Evolutionary conservation across 1,284 basidiomycete genomes (phyloP).

Genomic region (Fomitiporia mediterranea): DNA sequence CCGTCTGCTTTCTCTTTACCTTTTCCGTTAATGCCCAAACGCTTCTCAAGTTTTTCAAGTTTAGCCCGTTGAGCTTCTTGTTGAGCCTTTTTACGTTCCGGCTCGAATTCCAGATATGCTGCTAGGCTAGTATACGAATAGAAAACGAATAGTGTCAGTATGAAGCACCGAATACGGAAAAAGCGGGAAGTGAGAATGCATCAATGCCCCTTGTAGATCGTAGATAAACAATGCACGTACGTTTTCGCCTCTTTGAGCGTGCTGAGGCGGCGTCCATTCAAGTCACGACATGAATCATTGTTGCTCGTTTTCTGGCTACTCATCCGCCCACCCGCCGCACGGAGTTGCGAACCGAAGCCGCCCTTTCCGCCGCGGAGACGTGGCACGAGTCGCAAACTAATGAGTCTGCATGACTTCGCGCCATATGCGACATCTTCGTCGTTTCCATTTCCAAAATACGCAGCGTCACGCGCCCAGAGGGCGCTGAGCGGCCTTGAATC

Average conservation of each 20-base stretch:
- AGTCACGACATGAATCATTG: conserved; percentile 92
- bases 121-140: conserved; percentile 57
- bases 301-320: conserved; percentile 92
- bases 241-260: conserved; percentile 96
- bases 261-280: conserved; percentile 85
- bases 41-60: conserved; percentile 79
- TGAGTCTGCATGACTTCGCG: conserved; percentile 32
- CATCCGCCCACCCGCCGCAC: conserved; percentile 97
- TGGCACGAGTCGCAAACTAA: conserved; percentile 63
- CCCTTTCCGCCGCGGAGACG: conserved; percentile 89
- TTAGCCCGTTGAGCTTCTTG: conserved; percentile 81
- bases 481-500: conserved; percentile 41
- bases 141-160: conserved; percentile 12
- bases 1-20: conserved; percentile 48
- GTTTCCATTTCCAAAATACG: background rate
- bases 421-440: conserved; percentile 28
- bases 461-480: conserved; percentile 26
- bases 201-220: no score
- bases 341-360: conserved; percentile 93
- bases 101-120: conserved; percentile 84
- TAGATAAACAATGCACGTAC: conserved; percentile 38
- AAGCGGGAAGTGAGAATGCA: no score
- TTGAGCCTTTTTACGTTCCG: conserved; percentile 75
- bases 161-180: no score
- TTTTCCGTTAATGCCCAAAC: conserved; percentile 61